Conservation (phyloP, 768 basidiomycete genomes). For the Suillus brevipes region DNA sequence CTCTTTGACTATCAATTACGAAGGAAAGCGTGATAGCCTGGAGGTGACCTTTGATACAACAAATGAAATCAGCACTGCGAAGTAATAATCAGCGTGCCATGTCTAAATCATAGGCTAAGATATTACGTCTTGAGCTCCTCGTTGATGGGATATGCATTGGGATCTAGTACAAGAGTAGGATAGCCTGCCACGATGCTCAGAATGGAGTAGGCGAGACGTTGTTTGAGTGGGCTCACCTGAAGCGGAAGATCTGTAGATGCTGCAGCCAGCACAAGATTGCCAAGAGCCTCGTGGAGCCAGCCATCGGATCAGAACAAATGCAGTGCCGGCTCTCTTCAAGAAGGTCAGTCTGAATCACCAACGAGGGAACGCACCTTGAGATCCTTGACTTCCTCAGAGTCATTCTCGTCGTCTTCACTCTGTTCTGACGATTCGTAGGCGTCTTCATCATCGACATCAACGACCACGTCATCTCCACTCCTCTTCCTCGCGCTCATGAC, state of each 20-base stretch:
- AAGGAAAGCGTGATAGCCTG: background rate
- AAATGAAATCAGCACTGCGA: background rate
- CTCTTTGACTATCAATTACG: background rate
- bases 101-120: background rate
- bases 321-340: too few species aligned
- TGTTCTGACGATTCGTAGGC: slow-evolving; percentile 45
- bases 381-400: slow-evolving; percentile 71
- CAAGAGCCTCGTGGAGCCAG: too few species aligned
- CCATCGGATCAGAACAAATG: too few species aligned
- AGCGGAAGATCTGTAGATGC: too few species aligned
- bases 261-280: too few species aligned
- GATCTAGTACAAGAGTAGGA: background rate
- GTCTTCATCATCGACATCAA: slow-evolving; percentile 52
- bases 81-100: background rate
- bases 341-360: too few species aligned
- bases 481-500: too few species aligned
- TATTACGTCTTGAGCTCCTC: background rate
- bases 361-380: slow-evolving; percentile 59
- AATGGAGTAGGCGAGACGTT: too few species aligned
- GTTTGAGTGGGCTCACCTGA: too few species aligned
- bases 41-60: background rate
- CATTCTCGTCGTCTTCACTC: slow-evolving; percentile 60
- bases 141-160: background rate
- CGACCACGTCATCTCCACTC: slow-evolving; percentile 44
- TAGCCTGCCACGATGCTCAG: background rate